Evolutionary conservation across 805 yeast species (phyloP).

Genomic region (Yamadazyma olivae): DNA sequence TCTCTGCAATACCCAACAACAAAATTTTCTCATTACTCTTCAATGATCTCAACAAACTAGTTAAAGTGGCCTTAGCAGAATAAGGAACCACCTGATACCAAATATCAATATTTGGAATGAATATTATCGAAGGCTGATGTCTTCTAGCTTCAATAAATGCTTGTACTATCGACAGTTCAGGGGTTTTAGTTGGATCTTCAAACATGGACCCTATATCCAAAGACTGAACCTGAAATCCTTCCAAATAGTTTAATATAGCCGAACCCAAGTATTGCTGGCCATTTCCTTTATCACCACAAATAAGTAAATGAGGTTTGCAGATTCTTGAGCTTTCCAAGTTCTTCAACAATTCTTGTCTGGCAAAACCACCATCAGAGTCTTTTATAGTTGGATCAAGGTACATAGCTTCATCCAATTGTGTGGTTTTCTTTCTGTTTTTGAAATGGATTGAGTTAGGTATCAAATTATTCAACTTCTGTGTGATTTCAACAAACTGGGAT

Average conservation of each 20-base stretch:
- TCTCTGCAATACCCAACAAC: constrained; percentile 69
- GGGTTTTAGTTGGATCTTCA: constrained; percentile 74
- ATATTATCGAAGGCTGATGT: constrained; percentile 83
- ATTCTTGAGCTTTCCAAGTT: constrained; percentile 57
- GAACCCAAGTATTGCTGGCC: constrained; percentile 86
- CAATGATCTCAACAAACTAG: constrained; percentile 65
- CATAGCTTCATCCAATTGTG: constrained; percentile 67
- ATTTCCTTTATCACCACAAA: constrained; percentile 71
- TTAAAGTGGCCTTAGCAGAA: constrained; percentile 68
- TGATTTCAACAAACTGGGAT: constrained; percentile 46
- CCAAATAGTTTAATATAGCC: constrained; percentile 77
- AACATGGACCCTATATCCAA: constrained; percentile 76
- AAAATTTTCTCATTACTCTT: constrained; percentile 71
- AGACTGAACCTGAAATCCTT: constrained; percentile 86
- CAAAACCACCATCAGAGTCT: constrained; percentile 64
- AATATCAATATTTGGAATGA: constrained; percentile 76
- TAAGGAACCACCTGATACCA: constrained; percentile 70
- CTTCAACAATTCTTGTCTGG: constrained; percentile 58
- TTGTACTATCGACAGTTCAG: constrained; percentile 82
- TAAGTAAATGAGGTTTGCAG: constrained; percentile 76
- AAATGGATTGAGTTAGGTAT: constrained; percentile 51
- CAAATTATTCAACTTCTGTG: constrained; percentile 47
- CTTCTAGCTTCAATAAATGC: constrained; percentile 82
- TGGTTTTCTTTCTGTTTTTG: constrained; percentile 38
- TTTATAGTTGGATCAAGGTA: constrained; percentile 55